phyloP scores from a whole-genome alignment of 495 filamentous ascomycete genomes.

The Penicillium verhagenii region DNA sequence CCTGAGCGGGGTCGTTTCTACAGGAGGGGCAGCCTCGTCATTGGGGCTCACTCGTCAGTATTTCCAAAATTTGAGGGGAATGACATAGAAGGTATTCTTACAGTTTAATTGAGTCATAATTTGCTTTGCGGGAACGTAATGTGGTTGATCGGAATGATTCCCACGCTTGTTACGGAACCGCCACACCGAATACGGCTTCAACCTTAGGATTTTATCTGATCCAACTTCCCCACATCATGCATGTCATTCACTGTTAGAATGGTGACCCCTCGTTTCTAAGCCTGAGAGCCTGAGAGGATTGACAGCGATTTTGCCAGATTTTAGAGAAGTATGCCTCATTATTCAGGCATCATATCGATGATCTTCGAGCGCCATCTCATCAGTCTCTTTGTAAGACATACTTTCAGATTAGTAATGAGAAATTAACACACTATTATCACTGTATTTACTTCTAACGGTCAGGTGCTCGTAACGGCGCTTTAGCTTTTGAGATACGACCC shows the following conservation, averaged over 20 bases:
- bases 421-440: no score
- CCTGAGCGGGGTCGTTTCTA: neutral
- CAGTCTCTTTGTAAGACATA: no score
- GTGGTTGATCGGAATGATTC: neutral
- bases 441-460: no score
- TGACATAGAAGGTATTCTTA: neutral
- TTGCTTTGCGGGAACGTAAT: neutral
- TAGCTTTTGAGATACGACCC: no score
- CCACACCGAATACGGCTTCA: neutral
- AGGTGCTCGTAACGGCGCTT: no score
- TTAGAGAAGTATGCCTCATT: no score
- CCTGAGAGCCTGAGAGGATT: neutral
- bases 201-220: neutral
- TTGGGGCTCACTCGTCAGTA: neutral
- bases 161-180: neutral
- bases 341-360: no score
- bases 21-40: neutral
- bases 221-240: neutral
- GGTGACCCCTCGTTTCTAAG: neutral
- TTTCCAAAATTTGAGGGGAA: neutral
- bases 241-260: neutral
- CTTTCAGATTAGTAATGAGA: no score
- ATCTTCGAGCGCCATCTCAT: no score
- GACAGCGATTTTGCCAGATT: neutral
- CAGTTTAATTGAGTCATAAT: neutral